phyloP scores from a whole-genome alignment of 2,329 filamentous ascomycete species.

The Coniella vitis region DNA sequence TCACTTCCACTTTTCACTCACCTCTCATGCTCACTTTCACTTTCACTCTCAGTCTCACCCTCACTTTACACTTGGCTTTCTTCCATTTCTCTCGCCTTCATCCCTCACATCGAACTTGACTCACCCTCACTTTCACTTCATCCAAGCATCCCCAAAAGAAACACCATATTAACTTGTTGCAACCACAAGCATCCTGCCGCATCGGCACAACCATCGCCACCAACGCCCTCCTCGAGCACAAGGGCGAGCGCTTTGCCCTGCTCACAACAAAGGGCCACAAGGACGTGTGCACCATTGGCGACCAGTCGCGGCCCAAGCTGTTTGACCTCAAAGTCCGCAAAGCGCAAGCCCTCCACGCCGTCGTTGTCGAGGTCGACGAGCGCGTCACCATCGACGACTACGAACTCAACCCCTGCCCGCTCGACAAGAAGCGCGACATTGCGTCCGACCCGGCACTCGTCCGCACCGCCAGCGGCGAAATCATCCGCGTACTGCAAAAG shows the following conservation, averaged over 20 bases:
- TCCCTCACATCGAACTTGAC: no score
- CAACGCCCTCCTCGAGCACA: slow-evolving; percentile 66
- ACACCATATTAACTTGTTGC: no score
- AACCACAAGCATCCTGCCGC: slow-evolving; percentile 62
- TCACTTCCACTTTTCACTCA: no score
- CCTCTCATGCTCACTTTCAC: no score
- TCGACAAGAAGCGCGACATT: slow-evolving; percentile 35
- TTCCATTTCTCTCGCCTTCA: no score
- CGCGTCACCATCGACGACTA: slow-evolving; percentile 68
- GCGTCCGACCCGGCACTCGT: slow-evolving; percentile 42
- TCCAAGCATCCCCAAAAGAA: no score
- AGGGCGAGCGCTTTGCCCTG: slow-evolving; percentile 64
- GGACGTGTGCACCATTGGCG: slow-evolving; percentile 66
- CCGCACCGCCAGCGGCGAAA: slow-evolving; percentile 57
- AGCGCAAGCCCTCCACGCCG: slow-evolving; percentile 60
- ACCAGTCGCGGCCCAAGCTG: slow-evolving; percentile 64
- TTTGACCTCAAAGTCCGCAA: slow-evolving; percentile 65
- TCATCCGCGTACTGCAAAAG: slow-evolving; percentile 53
- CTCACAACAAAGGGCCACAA: slow-evolving; percentile 64
- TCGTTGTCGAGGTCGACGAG: slow-evolving; percentile 64
- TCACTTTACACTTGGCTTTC: no score
- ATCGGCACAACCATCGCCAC: slow-evolving; percentile 74
- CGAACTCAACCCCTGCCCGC: slow-evolving; percentile 52
- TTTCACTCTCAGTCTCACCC: no score
- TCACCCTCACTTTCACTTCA: no score